Evolutionary conservation across 805 yeast species (phyloP).

Genomic region (Starmerella bombicola): DNA sequence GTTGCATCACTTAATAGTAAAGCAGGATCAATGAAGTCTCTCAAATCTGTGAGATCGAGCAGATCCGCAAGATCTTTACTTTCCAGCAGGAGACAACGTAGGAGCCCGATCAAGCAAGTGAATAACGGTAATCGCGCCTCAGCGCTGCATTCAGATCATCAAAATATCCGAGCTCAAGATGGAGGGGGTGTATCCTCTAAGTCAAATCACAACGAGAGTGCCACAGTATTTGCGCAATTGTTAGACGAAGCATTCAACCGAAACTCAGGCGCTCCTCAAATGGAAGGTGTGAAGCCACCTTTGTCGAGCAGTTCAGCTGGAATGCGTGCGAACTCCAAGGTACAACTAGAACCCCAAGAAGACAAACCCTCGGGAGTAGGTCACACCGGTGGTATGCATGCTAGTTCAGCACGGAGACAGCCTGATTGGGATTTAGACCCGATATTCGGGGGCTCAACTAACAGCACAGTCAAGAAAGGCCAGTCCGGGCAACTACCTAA

Average conservation of each 20-base stretch:
- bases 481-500: not conserved
- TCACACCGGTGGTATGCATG: not conserved
- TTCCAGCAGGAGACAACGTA: slow-evolving; percentile 5
- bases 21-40: slow-evolving; percentile 14
- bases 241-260: slow-evolving; percentile 27
- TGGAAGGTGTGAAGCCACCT: too few species aligned
- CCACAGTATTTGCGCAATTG: slow-evolving; percentile 25
- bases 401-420: not conserved
- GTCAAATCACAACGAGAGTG: not conserved
- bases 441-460: not conserved
- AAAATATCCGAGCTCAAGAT: not conserved
- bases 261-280: not conserved
- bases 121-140: not conserved
- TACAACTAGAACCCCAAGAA: not conserved
- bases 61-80: slow-evolving; percentile 13
- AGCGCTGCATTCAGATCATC: not conserved
- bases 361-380: not conserved
- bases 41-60: slow-evolving; percentile 13
- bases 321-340: not conserved
- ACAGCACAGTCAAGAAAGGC: not conserved
- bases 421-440: not conserved
- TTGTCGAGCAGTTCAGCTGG: not conserved
- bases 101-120: slow-evolving; percentile 13
- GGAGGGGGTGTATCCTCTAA: not conserved
- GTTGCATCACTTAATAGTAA: slow-evolving; percentile 9